Conservation (phyloP, 116 monocot genomes). For the Posidonia oceanica region DNA sequence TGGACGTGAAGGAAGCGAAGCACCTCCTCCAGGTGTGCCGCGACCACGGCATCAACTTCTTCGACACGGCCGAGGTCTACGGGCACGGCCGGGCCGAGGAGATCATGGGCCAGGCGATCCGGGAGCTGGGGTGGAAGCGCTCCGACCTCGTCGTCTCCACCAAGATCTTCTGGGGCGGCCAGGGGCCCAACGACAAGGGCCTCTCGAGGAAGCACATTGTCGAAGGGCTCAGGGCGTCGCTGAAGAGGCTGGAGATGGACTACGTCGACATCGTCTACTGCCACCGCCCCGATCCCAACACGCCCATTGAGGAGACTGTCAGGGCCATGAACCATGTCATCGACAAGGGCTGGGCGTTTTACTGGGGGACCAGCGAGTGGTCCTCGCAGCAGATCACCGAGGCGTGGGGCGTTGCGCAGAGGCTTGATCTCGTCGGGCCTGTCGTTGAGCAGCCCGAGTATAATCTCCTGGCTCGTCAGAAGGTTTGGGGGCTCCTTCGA, state of each 20-base stretch:
- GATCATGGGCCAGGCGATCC: conserved; percentile 91
- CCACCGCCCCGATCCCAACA: conserved; percentile 68
- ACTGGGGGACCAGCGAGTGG: conserved; percentile 98
- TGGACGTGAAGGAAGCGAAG: conserved; percentile 96
- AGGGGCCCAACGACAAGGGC: conserved; percentile 85
- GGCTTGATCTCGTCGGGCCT: conserved; percentile 81
- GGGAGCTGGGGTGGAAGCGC: conserved; percentile 91
- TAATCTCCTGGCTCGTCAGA: conserved; percentile 79
- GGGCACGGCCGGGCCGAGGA: conserved; percentile 96
- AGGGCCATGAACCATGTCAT: conserved; percentile 94
- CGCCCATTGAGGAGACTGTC: conserved; percentile 94
- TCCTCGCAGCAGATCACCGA: conserved; percentile 97
- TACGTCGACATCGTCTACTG: conserved; percentile 92
- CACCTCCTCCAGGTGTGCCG: conserved; percentile 66
- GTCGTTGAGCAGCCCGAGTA: conserved; percentile 96
- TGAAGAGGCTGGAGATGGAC: conserved; percentile 79
- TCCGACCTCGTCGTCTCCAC: conserved; percentile 87
- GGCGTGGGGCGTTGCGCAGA: conserved; percentile 64
- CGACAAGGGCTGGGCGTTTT: conserved; percentile 79
- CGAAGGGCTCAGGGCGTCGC: conserved; percentile 61
- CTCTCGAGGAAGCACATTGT: conserved; percentile 93
- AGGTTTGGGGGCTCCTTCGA: conserved; percentile 25
- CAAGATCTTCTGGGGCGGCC: conserved; percentile 98
- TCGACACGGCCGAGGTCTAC: conserved; percentile 99
- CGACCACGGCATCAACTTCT: conserved; percentile 94